Percentiles rank a stretch among this genome's conserved stretches.
phyloP scores from a whole-genome alignment of 176 grass and related monocot species.

The Oryza australiensis region DNA sequence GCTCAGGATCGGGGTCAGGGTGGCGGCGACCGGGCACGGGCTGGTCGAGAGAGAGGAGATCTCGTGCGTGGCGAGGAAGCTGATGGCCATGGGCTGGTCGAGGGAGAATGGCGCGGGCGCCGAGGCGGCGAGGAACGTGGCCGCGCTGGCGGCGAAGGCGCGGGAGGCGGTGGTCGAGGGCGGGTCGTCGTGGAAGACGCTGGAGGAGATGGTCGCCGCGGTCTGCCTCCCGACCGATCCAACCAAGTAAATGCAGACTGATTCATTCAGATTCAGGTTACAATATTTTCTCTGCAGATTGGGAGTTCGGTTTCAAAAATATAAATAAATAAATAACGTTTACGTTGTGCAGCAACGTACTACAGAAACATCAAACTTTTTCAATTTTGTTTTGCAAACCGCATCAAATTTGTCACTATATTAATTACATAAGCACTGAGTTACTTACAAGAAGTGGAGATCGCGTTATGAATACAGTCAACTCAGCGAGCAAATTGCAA shows the following conservation, averaged over 20 bases:
- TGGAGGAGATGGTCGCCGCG: constrained; percentile 17
- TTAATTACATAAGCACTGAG: too few species aligned
- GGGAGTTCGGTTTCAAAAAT: too few species aligned
- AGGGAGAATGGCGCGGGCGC: neutral
- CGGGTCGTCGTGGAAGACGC: constrained; percentile 18
- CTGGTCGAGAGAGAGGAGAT: constrained; percentile 2
- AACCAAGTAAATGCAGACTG: neutral
- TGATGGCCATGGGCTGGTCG: neutral
- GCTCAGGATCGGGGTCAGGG: neutral
- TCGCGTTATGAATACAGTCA: too few species aligned
- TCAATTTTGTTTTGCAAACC: too few species aligned
- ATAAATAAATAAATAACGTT: too few species aligned
- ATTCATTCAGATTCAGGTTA: too few species aligned
- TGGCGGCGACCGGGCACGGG: neutral
- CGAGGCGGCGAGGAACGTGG: neutral
- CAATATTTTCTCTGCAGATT: too few species aligned
- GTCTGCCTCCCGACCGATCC: neutral
- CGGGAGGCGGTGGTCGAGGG: neutral
- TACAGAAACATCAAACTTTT: too few species aligned
- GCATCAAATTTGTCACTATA: too few species aligned
- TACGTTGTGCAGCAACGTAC: too few species aligned
- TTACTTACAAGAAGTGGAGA: too few species aligned
- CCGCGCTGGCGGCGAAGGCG: neutral
- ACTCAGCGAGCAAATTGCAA: too few species aligned
- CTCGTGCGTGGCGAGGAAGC: neutral